phyloP scores from a whole-genome alignment of 352 stramenopile genomes.

The Phytophthora uliginosa region DNA sequence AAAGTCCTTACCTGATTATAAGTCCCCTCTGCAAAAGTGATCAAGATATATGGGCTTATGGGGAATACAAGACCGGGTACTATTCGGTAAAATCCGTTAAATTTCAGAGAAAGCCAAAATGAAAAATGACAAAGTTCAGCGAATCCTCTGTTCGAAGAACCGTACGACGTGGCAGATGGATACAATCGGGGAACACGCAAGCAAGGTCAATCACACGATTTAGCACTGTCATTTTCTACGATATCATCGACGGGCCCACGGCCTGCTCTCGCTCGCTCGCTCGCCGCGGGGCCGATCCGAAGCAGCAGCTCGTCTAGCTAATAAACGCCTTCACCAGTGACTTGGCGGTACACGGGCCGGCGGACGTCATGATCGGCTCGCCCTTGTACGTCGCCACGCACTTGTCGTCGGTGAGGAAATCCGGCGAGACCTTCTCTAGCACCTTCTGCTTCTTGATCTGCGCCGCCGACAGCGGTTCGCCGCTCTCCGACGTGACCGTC shows the following conservation, averaged over 20 bases:
- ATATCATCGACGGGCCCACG: slow-evolving; percentile 10
- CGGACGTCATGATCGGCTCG: slow-evolving; percentile 76
- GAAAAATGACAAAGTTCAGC: no score
- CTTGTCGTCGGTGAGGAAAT: slow-evolving; percentile 75
- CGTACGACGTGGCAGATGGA: neutral
- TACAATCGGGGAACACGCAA: neutral
- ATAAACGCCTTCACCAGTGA: slow-evolving; percentile 77
- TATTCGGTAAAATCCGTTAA: no score
- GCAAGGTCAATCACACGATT: neutral
- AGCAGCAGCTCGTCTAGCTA: slow-evolving; percentile 49
- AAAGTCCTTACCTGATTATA: no score
- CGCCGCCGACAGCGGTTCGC: slow-evolving; percentile 77
- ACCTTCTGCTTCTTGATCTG: slow-evolving; percentile 93
- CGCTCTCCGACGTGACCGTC: slow-evolving; percentile 79
- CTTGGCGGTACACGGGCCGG: slow-evolving; percentile 67
- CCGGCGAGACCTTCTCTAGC: slow-evolving; percentile 78
- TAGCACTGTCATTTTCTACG: slow-evolving; percentile 22
- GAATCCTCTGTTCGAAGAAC: no score
- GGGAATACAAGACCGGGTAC: no score
- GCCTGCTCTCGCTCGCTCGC: slow-evolving; percentile 7
- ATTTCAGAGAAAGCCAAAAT: no score
- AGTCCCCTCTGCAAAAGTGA: no score
- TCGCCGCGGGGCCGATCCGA: slow-evolving; percentile 4
- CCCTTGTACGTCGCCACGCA: slow-evolving; percentile 88
- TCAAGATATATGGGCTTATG: no score